Conservation (phyloP, 2,329 filamentous ascomycete species). For the Alternaria alternata region DNA sequence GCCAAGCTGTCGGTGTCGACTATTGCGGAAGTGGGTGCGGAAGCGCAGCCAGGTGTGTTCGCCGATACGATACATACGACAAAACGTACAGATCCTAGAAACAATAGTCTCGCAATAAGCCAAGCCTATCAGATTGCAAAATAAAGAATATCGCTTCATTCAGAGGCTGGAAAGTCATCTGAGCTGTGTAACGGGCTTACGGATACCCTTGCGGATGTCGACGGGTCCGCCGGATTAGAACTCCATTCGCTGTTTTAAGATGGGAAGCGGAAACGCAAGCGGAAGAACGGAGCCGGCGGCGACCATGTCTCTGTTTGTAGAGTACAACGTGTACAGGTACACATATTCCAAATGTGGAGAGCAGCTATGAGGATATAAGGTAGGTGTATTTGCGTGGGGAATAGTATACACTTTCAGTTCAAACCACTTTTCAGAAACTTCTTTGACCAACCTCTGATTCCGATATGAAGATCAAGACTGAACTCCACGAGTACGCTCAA, state of each 20-base stretch:
- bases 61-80: not conserved
- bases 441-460: not conserved
- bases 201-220: not conserved
- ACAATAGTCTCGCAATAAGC: not conserved
- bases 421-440: not conserved
- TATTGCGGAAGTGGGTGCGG: conserved; percentile 15
- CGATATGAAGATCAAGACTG: conserved; percentile 9
- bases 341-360: not conserved
- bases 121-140: not conserved
- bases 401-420: not conserved
- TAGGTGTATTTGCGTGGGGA: not conserved
- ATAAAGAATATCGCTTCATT: not conserved
- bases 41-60: conserved; percentile 1
- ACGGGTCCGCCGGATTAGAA: not conserved
- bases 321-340: not conserved
- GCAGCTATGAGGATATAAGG: not conserved
- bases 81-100: not conserved
- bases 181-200: not conserved
- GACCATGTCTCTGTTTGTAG: not conserved
- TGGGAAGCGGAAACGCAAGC: not conserved
- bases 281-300: not conserved
- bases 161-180: not conserved
- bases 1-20: conserved; percentile 1
- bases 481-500: conserved; percentile 5
- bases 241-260: not conserved